These are phyloP conservation scores for Penicillium salamii DNA, from an alignment of 495 filamentous ascomycete species.

Conservation along the genomic window DNA sequence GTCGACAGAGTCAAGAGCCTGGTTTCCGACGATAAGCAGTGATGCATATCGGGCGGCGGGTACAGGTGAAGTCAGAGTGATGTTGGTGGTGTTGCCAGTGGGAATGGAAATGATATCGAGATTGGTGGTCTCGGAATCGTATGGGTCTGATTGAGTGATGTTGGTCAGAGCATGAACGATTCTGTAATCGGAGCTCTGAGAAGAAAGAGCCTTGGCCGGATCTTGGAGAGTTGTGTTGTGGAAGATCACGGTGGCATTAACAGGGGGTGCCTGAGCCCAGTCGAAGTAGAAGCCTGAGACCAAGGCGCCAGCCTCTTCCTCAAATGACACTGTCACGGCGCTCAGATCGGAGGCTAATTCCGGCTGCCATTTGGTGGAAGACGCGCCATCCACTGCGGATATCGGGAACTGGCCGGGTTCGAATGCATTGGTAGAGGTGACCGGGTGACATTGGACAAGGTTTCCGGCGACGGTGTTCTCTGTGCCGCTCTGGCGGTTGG, in stretches of 20 bases:
- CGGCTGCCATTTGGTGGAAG: slow-evolving; percentile 72
- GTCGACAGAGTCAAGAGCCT: slow-evolving; percentile 42
- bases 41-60: slow-evolving; percentile 42
- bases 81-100: slow-evolving; percentile 46
- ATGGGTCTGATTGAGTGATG: slow-evolving; percentile 38
- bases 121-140: slow-evolving; percentile 23
- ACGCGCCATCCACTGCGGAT: slow-evolving; percentile 66
- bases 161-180: slow-evolving; percentile 22
- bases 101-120: slow-evolving; percentile 37
- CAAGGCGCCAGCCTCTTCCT: slow-evolving; percentile 35
- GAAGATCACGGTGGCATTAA: slow-evolving; percentile 54
- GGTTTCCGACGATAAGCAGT: slow-evolving; percentile 46
- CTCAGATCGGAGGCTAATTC: slow-evolving; percentile 41
- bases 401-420: slow-evolving; percentile 71
- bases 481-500: slow-evolving; percentile 53
- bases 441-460: slow-evolving; percentile 64
- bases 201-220: slow-evolving; percentile 6
- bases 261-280: slow-evolving; percentile 62
- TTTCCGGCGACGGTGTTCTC: slow-evolving; percentile 55
- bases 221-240: slow-evolving; percentile 41
- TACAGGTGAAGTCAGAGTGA: slow-evolving; percentile 35
- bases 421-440: slow-evolving; percentile 46
- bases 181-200: slow-evolving; percentile 7
- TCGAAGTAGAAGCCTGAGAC: slow-evolving; percentile 61
- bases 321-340: slow-evolving; percentile 49